Evolutionary conservation across 2,329 filamentous ascomycete genomes (phyloP), one percentile per base, ranked within the genome.

Genomic region (Sporothrix euskadiensis): DNA sequence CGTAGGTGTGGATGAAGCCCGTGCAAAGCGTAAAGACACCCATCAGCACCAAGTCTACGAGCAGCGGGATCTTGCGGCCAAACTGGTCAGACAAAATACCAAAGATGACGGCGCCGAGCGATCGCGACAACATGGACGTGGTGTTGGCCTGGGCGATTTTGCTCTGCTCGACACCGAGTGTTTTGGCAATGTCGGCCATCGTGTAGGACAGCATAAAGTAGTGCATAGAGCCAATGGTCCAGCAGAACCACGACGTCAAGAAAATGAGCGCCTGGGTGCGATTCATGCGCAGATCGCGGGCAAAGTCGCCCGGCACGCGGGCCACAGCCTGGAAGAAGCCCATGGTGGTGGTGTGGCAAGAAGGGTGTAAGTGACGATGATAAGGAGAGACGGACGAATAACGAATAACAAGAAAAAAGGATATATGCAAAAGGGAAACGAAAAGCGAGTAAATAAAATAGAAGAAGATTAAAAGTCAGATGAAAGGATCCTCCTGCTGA

Each of bases 181-280:
- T n/a, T 3, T 39, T 32, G 49, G 68, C 68, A 49, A 70, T 26
- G 0, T 56, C 30, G 16, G 68, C 14, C 68, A 70, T 70, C 19
- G 68, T 70, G 35, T 70, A 70, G 1, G 68, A 70, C 44, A 70
- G 52, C 22, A 70, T 41, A 26, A 70, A 70, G 39, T 59, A 59
- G 68, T 70, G 68, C 68, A 70, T 70, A n/a, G 68, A 57, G n/a
- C 68, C 68, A 44, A 70, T 30, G 49, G 68, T 70, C 68, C 68
- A 70, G 52, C 52, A 57, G 52, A 70, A 70, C 52, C 68, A 70
- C 52, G 68, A 59, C n/a, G 68, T 70, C 19, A 70, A 59, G 68
- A 70, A 70, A 19, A 70, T 70, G 68, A 70, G 68, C 16, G 68
- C 68, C 49, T 70, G 68, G 2, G 19, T 70, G 6, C 49, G 47